Percentiles rank a stretch among this genome's conserved stretches.
These are phyloP conservation scores for Colletotrichum chlorophyti DNA, from an alignment of 2,329 filamentous ascomycete genomes.

Conservation along the genomic window DNA sequence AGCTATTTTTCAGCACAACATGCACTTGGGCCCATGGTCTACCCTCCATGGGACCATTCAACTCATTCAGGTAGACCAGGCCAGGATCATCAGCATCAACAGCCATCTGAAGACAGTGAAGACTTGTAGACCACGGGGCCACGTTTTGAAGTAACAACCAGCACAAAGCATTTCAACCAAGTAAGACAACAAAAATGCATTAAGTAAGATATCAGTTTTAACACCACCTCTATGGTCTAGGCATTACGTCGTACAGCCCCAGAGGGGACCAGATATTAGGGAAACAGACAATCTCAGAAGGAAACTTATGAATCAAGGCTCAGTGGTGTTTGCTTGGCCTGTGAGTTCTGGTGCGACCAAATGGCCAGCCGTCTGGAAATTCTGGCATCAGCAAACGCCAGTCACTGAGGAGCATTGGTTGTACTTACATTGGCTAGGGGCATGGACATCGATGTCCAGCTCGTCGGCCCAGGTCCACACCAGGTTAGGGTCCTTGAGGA, in stretches of 20 bases:
- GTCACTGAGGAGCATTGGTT: neutral
- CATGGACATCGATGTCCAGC: constrained; percentile 50
- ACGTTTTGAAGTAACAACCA: neutral
- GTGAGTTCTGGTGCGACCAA: constrained; percentile 26
- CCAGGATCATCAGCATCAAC: neutral
- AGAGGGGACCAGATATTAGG: too few relatives aligned
- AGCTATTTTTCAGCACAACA: constrained; percentile 3
- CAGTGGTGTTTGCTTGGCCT: constrained; percentile 27
- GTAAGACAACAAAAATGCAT: neutral
- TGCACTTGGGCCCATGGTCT: neutral
- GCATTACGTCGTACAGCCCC: too few relatives aligned
- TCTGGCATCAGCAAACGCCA: neutral
- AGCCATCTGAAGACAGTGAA: neutral
- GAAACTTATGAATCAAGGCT: too few relatives aligned
- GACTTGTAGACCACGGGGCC: neutral
- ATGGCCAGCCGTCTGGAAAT: constrained; percentile 25
- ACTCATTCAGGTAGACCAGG: neutral
- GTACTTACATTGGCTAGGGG: constrained; percentile 44
- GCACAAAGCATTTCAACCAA: neutral
- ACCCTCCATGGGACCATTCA: neutral
- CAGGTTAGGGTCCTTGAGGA: constrained; percentile 62
- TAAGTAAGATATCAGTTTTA: too few relatives aligned
- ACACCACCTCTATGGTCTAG: too few relatives aligned
- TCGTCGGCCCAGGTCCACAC: constrained; percentile 62
- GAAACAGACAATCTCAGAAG: too few relatives aligned